Evolutionary conservation across 2,329 filamentous ascomycete genomes (phyloP).

Genomic region (Fusarium sp.): DNA sequence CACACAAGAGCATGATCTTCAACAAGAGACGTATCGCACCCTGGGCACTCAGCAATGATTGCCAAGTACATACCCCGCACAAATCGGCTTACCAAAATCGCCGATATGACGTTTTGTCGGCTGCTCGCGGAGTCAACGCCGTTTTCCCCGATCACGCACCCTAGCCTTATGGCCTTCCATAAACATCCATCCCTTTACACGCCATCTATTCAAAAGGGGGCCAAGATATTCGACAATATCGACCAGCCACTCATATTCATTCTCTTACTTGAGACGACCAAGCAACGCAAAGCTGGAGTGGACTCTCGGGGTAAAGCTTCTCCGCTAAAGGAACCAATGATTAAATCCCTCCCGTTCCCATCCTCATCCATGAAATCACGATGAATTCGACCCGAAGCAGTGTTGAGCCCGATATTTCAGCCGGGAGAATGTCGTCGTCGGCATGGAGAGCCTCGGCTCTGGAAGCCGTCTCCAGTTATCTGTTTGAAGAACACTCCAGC

Average conservation of each 20-base stretch:
- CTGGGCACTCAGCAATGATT: background rate
- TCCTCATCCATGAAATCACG: constrained; percentile 3
- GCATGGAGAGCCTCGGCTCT: constrained; percentile 32
- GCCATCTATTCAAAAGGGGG: constrained; percentile 20
- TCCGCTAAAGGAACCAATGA: constrained; percentile 13
- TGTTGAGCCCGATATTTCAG: background rate
- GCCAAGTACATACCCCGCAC: constrained; percentile 34
- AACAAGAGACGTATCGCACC: background rate
- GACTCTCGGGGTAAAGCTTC: constrained; percentile 13
- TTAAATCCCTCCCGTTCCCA: constrained; percentile 3
- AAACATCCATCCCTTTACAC: constrained; percentile 16
- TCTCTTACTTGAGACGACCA: background rate
- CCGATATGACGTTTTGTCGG: constrained; percentile 28
- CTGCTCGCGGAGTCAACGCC: constrained; percentile 21
- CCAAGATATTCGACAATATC: constrained; percentile 1
- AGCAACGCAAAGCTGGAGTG: constrained; percentile 15
- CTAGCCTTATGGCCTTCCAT: constrained; percentile 7
- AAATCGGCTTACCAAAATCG: constrained; percentile 20
- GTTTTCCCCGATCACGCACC: constrained; percentile 29
- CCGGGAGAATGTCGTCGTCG: constrained; percentile 17
- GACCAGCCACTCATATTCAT: background rate
- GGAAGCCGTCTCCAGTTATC: constrained; percentile 27
- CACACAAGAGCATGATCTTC: background rate
- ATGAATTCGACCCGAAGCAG: constrained; percentile 1
- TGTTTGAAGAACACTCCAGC: constrained; percentile 20